Conservation (phyloP, 805 yeast genomes). For the Cyberlindnera euphorbiae region DNA sequence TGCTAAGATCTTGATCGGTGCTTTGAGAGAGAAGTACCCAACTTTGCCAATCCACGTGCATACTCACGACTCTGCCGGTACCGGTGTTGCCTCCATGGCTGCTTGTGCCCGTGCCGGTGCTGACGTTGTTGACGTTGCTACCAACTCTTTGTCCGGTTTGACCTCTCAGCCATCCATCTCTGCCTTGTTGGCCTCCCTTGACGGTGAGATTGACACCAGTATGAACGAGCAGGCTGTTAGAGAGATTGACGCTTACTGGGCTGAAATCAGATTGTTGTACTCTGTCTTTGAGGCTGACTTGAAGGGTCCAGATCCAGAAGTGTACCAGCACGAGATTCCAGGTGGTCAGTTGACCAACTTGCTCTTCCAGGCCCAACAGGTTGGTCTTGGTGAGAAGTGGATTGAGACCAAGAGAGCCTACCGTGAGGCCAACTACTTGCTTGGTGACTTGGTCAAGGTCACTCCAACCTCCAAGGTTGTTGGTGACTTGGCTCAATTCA, state of each 20-base stretch:
- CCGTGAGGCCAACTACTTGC: constrained; percentile 80
- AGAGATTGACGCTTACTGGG: constrained; percentile 94
- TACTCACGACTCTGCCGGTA: constrained; percentile 99
- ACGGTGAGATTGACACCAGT: constrained; percentile 77
- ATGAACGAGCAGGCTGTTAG: constrained; percentile 63
- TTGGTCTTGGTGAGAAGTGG: constrained; percentile 97
- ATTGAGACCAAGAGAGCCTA: constrained; percentile 91
- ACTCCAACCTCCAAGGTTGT: constrained; percentile 99
- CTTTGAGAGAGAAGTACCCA: constrained; percentile 83
- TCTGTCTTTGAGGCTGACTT: constrained; percentile 97
- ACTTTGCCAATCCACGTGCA: constrained; percentile 96
- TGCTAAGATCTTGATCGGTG: constrained; percentile 73
- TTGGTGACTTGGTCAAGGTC: constrained; percentile 97
- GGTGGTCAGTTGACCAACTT: constrained; percentile 99
- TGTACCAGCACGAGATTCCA: constrained; percentile 96
- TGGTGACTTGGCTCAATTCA: constrained; percentile 99
- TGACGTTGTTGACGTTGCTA: constrained; percentile 95
- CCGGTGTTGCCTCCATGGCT: constrained; percentile 96
- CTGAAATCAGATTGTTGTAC: constrained; percentile 94
- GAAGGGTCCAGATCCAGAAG: constrained; percentile 99
- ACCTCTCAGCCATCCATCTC: constrained; percentile 97
- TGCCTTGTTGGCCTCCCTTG: constrained; percentile 88
- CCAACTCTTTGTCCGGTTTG: constrained; percentile 96
- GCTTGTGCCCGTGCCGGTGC: constrained; percentile 96
- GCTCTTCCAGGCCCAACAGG: constrained; percentile 98